Evolutionary conservation across 2,329 filamentous ascomycete genomes (phyloP), one percentile per base, ranked within the genome.

Genomic region (Ophiostoma tasmaniense): DNA sequence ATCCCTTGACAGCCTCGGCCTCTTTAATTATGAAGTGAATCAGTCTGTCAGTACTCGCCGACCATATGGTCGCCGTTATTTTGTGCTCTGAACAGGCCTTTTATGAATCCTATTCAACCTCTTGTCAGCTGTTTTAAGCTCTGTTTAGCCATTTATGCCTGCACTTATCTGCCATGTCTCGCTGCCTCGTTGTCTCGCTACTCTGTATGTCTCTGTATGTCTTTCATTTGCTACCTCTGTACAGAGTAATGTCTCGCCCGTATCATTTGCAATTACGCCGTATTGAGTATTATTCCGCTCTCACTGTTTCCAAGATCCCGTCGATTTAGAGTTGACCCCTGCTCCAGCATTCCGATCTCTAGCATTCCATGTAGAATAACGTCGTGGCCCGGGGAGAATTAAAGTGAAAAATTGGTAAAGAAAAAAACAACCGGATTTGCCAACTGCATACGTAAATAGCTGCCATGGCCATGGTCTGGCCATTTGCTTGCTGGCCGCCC

Each of bases 1-100:
- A 22, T 55, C 50, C 50, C 50, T 55, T 55, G 50, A 55, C 22
- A 25, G 50, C 50, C 50, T 28, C 11, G 17, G 42, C 42, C 42
- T 45, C 42, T 7, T 45, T 45, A 45, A n/a, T 17, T 13, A 45
- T 45, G 11, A 55, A 25, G 14, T 55, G 50, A 55, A 55, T 55
- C 50, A 28, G n/a, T 25, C n/a, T 55, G 50, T 25, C n/a, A 55
- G 17, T 25, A 8, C 22, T 55, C 50, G 50, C 50, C 50, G 50
- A 55, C 50, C 50, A 55, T 55, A 55, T 55, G 50, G 50, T 55
- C 50, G 50, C 50, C 50, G 50, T 55, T 55, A n/a, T n/a, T 55
- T 55, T 55, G n/a, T 55, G 50, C 13, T 13, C n/a, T 25, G 50
- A 22, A 22, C 13, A 13, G 45, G 3, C 45, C 20, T 52, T 22